These are phyloP conservation scores for Epichloe brachyelytri DNA, from an alignment of 2,329 filamentous ascomycete genomes.

Conservation along the genomic window DNA sequence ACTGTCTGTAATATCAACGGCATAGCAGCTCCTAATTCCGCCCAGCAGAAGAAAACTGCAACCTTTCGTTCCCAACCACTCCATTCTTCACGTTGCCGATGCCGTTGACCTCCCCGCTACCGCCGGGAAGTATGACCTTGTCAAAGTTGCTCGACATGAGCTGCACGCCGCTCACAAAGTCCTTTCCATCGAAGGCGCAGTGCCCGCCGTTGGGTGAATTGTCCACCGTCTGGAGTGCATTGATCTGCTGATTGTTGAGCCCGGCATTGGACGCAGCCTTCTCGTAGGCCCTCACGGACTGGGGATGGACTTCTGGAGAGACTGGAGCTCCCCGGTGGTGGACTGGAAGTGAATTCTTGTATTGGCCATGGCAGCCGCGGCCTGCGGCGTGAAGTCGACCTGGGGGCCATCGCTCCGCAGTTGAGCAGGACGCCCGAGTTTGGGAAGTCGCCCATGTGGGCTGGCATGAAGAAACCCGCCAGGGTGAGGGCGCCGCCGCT, in stretches of 20 bases:
- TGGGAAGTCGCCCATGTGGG: conserved; percentile 36
- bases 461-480: conserved; percentile 44
- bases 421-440: conserved; percentile 41
- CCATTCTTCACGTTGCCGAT: conserved; percentile 35
- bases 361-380: conserved; percentile 25
- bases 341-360: conserved; percentile 45
- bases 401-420: conserved; percentile 41
- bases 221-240: conserved; percentile 41
- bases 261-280: conserved; percentile 30
- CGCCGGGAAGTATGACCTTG: conserved; percentile 36
- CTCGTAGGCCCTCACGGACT: conserved; percentile 38
- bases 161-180: conserved; percentile 43
- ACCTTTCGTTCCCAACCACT: conserved; percentile 7
- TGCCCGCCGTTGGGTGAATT: conserved; percentile 43
- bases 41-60: conserved; percentile 1
- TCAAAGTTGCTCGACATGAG: conserved; percentile 40
- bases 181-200: conserved; percentile 43
- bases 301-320: conserved; percentile 36
- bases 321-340: conserved; percentile 35
- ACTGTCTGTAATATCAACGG: too few species aligned
- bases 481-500: conserved; percentile 41
- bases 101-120: conserved; percentile 34
- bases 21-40: neutral
- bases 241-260: conserved; percentile 30
- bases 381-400: conserved; percentile 31